Conservation (phyloP, 345 rosid species). For the Moringa oleifera region DNA sequence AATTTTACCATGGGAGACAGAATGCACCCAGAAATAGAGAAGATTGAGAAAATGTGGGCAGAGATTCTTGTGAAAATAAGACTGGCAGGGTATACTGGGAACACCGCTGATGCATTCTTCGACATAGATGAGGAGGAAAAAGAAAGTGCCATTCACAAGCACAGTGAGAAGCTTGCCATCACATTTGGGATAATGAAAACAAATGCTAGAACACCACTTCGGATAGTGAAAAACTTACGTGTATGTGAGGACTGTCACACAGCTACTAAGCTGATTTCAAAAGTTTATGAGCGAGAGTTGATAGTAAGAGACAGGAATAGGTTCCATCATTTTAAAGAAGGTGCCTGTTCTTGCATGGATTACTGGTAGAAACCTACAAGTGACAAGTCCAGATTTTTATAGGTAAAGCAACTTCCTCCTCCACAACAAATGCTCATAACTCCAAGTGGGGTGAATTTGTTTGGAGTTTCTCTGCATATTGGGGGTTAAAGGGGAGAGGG, state of each 20-base stretch:
- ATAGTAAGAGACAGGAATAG: slow-evolving; percentile 70
- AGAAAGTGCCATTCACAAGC: slow-evolving; percentile 46
- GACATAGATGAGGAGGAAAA: slow-evolving; percentile 82
- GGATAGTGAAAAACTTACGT: slow-evolving; percentile 73
- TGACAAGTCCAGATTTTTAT: no score
- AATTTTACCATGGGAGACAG: slow-evolving; percentile 53
- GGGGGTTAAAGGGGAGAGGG: no score
- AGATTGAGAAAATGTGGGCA: slow-evolving; percentile 55
- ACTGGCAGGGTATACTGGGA: slow-evolving; percentile 48
- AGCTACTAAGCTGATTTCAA: slow-evolving; percentile 58
- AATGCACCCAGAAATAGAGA: slow-evolving; percentile 49
- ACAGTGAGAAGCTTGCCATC: slow-evolving; percentile 76
- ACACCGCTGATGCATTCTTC: slow-evolving; percentile 45
- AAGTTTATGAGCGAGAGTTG: slow-evolving; percentile 52
- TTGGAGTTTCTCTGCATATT: no score
- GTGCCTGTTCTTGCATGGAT: slow-evolving; percentile 68
- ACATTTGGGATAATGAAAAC: slow-evolving; percentile 61
- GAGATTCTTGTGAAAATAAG: slow-evolving; percentile 53
- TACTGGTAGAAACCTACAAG: slow-evolving; percentile 40
- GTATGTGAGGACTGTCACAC: slow-evolving; percentile 73
- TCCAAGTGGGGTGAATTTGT: no score
- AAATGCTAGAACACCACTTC: slow-evolving; percentile 23
- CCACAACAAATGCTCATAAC: no score
- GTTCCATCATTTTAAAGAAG: slow-evolving; percentile 70
- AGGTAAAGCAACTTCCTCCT: no score